These are phyloP conservation scores for Pestalotiopsis sp. DNA, from an alignment of 2,329 filamentous ascomycete species.

Conservation along the genomic window DNA sequence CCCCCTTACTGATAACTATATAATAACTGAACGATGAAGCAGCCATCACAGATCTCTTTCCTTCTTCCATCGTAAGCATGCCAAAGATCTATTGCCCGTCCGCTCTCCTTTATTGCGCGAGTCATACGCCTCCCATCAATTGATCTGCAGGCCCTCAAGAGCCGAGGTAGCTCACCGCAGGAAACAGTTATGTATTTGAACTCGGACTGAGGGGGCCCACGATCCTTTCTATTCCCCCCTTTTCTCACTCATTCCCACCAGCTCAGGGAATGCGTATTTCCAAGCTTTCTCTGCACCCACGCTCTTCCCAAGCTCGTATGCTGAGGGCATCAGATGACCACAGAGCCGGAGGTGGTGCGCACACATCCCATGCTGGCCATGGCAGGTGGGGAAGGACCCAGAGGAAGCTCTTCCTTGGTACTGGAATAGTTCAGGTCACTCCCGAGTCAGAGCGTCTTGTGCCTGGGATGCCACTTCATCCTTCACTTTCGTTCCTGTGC, in stretches of 20 bases:
- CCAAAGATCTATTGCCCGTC: too few relatives aligned
- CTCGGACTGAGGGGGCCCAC: too few relatives aligned
- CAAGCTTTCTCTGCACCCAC: neutral
- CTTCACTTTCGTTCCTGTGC: too few relatives aligned
- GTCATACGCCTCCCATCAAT: too few relatives aligned
- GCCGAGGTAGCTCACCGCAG: too few relatives aligned
- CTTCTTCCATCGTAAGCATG: too few relatives aligned
- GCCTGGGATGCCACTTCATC: neutral
- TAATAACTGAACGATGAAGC: too few relatives aligned
- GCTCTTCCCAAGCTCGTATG: neutral
- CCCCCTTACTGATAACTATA: too few relatives aligned
- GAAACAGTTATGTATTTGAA: too few relatives aligned
- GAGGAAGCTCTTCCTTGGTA: neutral
- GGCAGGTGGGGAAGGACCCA: neutral
- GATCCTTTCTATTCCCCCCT: neutral
- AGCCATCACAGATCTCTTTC: too few relatives aligned
- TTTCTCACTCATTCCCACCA: neutral
- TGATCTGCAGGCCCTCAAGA: too few relatives aligned
- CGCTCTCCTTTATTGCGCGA: too few relatives aligned
- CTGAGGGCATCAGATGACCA: neutral
- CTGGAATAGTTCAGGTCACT: neutral
- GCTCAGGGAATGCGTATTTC: neutral
- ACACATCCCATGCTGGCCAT: neutral
- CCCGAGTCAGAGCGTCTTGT: neutral
- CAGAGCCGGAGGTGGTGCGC: neutral